Conservation (phyloP, 2,329 filamentous ascomycete species). For the Ophiostoma sp. region DNA sequence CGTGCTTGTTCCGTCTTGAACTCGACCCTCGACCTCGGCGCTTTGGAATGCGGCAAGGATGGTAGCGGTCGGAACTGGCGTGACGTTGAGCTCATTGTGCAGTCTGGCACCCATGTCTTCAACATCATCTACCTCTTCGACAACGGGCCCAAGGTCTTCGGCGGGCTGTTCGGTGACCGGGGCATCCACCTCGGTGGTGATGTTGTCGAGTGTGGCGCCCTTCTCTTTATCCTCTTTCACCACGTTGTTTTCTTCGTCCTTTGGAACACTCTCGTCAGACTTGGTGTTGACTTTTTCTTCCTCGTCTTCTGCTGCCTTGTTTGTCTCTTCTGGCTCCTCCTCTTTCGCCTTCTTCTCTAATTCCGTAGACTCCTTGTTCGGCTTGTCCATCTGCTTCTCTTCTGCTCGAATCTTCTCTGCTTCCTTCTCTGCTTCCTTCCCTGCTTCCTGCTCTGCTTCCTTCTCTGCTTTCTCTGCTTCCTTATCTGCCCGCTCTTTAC, state of each 20-base stretch:
- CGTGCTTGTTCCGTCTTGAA: neutral
- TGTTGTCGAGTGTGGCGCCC: too few species aligned
- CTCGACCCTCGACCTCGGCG: too few species aligned
- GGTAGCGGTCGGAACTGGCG: too few species aligned
- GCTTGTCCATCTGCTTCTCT: neutral
- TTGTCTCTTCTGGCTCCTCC: neutral
- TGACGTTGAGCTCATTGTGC: too few species aligned
- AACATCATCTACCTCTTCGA: too few species aligned
- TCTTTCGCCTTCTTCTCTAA: neutral
- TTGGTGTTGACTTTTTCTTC: neutral
- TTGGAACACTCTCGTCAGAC: neutral
- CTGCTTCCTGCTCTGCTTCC: slow-evolving; percentile 23
- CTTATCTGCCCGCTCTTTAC: slow-evolving; percentile 3
- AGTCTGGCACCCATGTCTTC: too few species aligned
- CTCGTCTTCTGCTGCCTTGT: neutral
- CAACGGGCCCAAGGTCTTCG: too few species aligned
- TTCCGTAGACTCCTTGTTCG: neutral
- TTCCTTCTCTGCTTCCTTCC: slow-evolving; percentile 23
- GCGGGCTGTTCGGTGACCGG: too few species aligned
- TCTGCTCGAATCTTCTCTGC: neutral
- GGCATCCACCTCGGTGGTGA: too few species aligned
- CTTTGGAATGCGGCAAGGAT: too few species aligned
- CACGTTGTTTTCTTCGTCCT: neutral
- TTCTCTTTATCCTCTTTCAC: too few species aligned
- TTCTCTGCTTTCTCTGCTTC: slow-evolving; percentile 16